Percentiles rank a stretch among this genome's conserved stretches.
Conservation (phyloP, 208 protist species). For the Leishmania aethiopica region DNA sequence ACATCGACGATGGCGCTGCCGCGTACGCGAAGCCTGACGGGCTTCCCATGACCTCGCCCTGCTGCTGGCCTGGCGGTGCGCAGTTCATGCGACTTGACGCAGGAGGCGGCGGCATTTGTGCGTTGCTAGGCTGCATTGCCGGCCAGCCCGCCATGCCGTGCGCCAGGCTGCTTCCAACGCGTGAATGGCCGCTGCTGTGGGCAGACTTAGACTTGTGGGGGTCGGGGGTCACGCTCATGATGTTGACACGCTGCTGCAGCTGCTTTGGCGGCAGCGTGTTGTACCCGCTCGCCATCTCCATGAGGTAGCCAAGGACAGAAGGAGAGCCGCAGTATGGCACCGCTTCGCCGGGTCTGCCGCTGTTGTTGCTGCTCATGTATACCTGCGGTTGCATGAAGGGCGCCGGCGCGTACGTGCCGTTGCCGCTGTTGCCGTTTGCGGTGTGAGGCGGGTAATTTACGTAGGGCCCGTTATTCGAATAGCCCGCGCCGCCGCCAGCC, state of each 20-base stretch:
- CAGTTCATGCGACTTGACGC: not conserved
- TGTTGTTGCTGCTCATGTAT: not conserved
- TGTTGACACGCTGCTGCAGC: not conserved
- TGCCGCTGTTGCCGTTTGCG: not conserved
- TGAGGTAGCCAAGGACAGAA: not conserved
- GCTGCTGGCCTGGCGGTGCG: not conserved
- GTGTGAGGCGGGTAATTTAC: not conserved
- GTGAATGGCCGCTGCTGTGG: not conserved
- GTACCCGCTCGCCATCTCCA: not conserved
- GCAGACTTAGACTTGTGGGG: not conserved
- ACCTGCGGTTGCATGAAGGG: constrained; percentile 5
- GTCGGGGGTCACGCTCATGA: not conserved
- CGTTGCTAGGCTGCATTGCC: not conserved
- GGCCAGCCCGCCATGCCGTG: not conserved
- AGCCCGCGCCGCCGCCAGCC: not conserved
- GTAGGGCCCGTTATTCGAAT: not conserved
- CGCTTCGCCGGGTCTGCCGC: no score
- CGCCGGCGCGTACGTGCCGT: not conserved
- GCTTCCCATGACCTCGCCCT: not conserved
- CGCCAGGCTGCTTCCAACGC: not conserved
- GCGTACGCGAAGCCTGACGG: constrained; percentile 2
- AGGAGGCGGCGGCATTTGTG: not conserved
- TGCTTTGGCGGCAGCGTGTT: constrained; percentile 1
- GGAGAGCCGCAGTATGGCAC: not conserved
- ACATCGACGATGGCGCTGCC: not conserved